Evolutionary conservation across 2,329 filamentous ascomycete genomes (phyloP), one percentile per base, ranked within the genome.

Genomic region (Paecilomyces sp.): DNA sequence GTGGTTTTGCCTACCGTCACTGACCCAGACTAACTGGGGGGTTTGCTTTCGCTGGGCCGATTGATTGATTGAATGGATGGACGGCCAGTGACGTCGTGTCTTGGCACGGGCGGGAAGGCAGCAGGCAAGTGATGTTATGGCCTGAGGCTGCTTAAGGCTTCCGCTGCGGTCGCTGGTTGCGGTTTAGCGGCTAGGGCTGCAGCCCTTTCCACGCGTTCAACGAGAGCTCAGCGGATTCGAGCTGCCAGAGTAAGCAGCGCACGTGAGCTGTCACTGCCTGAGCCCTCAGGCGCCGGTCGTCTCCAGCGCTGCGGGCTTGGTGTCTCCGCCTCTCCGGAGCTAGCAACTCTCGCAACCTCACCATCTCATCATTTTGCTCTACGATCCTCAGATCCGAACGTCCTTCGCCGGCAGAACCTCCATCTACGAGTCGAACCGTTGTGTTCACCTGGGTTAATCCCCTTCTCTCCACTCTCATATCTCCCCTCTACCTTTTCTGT

Each of bases 391-490:
- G 56, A 58, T 51, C 50, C 57, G 54, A 36, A 36, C 51, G 56
- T 57, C 53, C 57, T 54, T 55, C 56, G 50, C 57, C 61, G 36
- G 55, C 56, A 57, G 55, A 56, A 6, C 25, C 54, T 57, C 51
- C 72, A 68, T 67, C 65, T 61, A 65, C 71, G 71, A 74, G 70
- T 70, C 65, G 61, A 67, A 63, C 65, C 67, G 63, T 64, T 72
- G 67, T 64, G 67, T 62, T 55, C 63, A 63, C 61, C 61, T 60
- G 69, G 70, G 70, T 73, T 62, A 66, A 68, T 64, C 68, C 66
- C 66, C 65, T 65, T 34, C 63, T 68, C 68, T 69, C 69, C 65
- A 66, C 68, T 70, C 67, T 62, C 59, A 47, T 53, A 63, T 61
- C 57, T 63, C 57, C 54, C 61, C 58, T 61, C 58, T 31, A 36